Evolutionary conservation across 1,284 basidiomycete genomes (phyloP), one percentile per base, ranked within the genome.

Genomic region (Microbotryum silenes-acaulis): DNA sequence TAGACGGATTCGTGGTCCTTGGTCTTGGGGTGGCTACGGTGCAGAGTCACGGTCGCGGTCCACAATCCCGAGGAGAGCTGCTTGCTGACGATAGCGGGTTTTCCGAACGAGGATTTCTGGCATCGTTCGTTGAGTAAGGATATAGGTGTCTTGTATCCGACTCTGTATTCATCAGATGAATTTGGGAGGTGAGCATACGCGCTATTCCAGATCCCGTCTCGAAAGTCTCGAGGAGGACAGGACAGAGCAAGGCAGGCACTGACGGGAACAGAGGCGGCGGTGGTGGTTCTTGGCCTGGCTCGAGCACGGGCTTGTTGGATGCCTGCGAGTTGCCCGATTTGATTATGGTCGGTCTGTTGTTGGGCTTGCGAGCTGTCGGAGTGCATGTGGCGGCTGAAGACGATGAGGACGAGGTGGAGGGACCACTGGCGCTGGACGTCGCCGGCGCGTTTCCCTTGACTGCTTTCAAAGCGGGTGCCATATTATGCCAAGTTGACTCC

Each of bases 281-380:
- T 18, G 74, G 64, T 5, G 72, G 70, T 7, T 60, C 37, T 56
- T 69, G 57, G 8, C 62, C 64, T 1, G 69, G 64, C 23, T 71
- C 67, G 23, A 66, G 56, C 56, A 27, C 79, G 78, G 23, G 77
- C 61, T 27, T 78, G 67, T 72, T 89, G 90, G 46, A 81, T 0
- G 87, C 87, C 49, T 88, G 88, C 20, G 88, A 86, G 75, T 91
- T 90, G 51, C 89, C 89, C 58, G 86, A 86, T 72, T 87, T 88
- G 64, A 91, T 84, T 51, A 91, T 88, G 69, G 37, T 18, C 37
- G 37, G 37, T 42, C 37, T 42, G 16, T 42, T 42, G 14, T 78
- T 76, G 47, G 51, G 47, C 51, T 67, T 65, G 33, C 59, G 54
- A 14, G 56, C 56, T 0, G 54, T 44, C n/a, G 54, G 58, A 12